Evolutionary conservation across 148 eudicot species (phyloP), one percentile per base, ranked within the genome.

Genomic region (Arctostaphylos glauca): DNA sequence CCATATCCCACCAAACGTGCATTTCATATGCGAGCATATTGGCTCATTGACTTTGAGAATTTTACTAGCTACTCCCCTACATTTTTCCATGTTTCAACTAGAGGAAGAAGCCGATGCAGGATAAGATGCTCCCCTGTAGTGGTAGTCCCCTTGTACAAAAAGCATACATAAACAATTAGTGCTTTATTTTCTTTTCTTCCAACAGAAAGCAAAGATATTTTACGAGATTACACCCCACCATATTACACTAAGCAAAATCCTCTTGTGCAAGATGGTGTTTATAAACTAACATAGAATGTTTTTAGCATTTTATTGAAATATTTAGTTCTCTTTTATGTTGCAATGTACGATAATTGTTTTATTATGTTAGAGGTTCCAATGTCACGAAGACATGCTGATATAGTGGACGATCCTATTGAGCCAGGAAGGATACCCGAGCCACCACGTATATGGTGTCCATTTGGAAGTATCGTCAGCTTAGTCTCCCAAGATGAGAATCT

Each of bases 1-100:
- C 99, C 98, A 96, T 15, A 94, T 87, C 52, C 98, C 99, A 43
- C 96, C 97, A 84, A 96, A 96, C n/a, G 98, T 93, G 90, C 99
- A 96, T 81, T 94, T 94, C 99, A 94, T 96, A 88, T 96, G 97
- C 62, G 94, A 91, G 70, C 99, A 96, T 55, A 94, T 89, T 81
- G 95, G 85, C 86, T 93, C 97, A 87, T 96, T 93, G 62, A 92
- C 91, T 91, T 83, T 92, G 76, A 96, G 89, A 78, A 98, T 97
- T 88, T 92, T 91, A 16, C 70, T 74, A 41, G 98, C 91, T 54
- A 85, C 84, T 59, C 78, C 86, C 81, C 85, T 88, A 84, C 99
- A 96, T 76, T 87, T 86, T 14, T 83, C 82, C 81, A 89, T 78
- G 86, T 92, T 87, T 50, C 94, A 88, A 74, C 99, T 95, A 21